A percentile compares a stretch with the other conserved stretches of the same genome.
phyloP scores from a whole-genome alignment of 2,329 filamentous ascomycete genomes.

The Trichophyton mentagrophytes region DNA sequence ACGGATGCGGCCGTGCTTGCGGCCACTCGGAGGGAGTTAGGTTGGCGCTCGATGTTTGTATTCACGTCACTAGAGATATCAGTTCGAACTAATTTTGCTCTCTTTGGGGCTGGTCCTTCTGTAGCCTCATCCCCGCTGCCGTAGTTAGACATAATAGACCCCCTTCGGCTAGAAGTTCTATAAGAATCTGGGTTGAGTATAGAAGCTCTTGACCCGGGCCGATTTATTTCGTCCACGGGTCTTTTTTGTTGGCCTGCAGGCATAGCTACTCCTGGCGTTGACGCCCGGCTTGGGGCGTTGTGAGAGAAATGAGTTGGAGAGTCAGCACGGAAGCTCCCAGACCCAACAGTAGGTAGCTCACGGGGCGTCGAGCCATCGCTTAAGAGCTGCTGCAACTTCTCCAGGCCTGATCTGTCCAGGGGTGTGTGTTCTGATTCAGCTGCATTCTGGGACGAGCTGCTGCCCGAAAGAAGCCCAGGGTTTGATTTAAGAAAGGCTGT shows the following conservation, averaged over 20 bases:
- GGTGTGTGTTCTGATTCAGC: constrained; percentile 22
- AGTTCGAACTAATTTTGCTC: constrained; percentile 63
- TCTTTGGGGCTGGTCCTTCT: constrained; percentile 55
- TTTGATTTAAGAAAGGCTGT: constrained; percentile 62
- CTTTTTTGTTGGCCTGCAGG: constrained; percentile 16
- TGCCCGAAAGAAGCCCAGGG: constrained; percentile 32
- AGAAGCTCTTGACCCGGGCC: constrained; percentile 50
- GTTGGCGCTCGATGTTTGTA: constrained; percentile 54
- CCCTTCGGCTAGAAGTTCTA: constrained; percentile 21
- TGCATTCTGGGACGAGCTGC: constrained; percentile 15
- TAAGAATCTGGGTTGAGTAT: constrained; percentile 30
- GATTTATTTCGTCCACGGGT: constrained; percentile 36
- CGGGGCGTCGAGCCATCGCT: constrained; percentile 33
- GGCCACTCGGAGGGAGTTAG: constrained; percentile 74
- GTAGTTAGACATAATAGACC: constrained; percentile 44
- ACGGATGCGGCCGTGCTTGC: constrained; percentile 83
- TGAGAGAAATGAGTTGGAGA: constrained; percentile 28
- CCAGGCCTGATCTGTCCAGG: constrained; percentile 32
- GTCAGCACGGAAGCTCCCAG: constrained; percentile 24
- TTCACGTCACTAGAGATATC: constrained; percentile 57
- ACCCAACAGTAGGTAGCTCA: constrained; percentile 24
- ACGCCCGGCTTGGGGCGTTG: constrained; percentile 24
- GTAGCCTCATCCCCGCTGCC: constrained; percentile 57
- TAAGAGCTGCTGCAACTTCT: constrained; percentile 33
- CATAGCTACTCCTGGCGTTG: constrained; percentile 25